phyloP scores from a whole-genome alignment of 1,139 yeast species.

The Blastobotrys serpentis region DNA sequence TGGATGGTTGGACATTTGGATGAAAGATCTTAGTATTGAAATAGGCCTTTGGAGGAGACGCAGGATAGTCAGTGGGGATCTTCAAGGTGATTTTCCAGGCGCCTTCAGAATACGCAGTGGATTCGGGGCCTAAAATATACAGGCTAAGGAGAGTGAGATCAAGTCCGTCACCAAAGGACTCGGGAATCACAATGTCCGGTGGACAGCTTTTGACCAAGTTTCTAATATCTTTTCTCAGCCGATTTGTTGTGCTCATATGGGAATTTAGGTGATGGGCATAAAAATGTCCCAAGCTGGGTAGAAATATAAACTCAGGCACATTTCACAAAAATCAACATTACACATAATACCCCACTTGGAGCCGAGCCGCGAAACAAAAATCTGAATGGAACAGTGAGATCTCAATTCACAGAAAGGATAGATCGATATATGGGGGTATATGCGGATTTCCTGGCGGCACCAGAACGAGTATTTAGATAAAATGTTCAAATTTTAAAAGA shows the following conservation, averaged over 20 bases:
- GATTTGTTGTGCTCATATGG: slow-evolving; percentile 7
- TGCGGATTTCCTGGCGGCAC: no score
- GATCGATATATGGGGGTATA: no score
- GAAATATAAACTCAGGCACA: not conserved
- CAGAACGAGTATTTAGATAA: no score
- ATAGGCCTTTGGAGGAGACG: slow-evolving; percentile 58
- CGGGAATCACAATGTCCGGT: slow-evolving; percentile 20
- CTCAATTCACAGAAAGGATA: no score
- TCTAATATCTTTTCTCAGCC: slow-evolving; percentile 23
- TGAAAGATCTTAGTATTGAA: slow-evolving; percentile 61
- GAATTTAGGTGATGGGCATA: not conserved
- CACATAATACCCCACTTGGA: no score
- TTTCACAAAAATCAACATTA: no score
- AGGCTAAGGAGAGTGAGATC: slow-evolving; percentile 10
- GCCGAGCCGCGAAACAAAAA: no score
- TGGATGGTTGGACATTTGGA: slow-evolving; percentile 65
- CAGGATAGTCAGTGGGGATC: slow-evolving; percentile 58
- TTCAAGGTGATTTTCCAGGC: slow-evolving; percentile 53
- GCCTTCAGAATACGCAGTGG: slow-evolving; percentile 54
- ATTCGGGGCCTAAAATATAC: slow-evolving; percentile 52
- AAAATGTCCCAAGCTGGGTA: not conserved
- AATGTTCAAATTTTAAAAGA: no score
- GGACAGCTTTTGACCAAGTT: slow-evolving; percentile 21
- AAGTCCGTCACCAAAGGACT: slow-evolving; percentile 13
- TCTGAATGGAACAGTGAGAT: no score